Evolutionary conservation across 2,329 filamentous ascomycete species (phyloP), one percentile per base, ranked within the genome.

Genomic region (Botrytis pseudocinerea): DNA sequence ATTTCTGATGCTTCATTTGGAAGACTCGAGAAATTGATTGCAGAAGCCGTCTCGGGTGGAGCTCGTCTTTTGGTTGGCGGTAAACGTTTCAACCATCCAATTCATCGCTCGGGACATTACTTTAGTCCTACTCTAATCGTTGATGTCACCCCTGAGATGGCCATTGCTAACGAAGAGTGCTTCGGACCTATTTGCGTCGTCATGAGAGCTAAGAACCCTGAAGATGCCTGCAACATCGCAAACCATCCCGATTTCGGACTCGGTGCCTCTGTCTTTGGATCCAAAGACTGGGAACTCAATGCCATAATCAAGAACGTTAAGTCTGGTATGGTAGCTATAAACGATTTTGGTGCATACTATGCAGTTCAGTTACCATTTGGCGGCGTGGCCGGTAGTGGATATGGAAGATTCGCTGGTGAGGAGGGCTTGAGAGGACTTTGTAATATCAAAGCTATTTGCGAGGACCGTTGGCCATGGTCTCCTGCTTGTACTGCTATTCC

Each of bases 281-380:
- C 87, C 69, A 88, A 91, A 74, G 86, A 88, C 73, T 85, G 85
- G 2, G 87, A 89, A 68, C 85, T 97, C 1, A 82, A 87, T 25
- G 84, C 84, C 25, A 89, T 97, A 42, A 89, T 95, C 1, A 83
- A 83, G 32, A 88, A 89, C 38, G 86, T 98, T 69, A 89, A 91
- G 75, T 90, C 92, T 0, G 96, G 96, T 62, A 98, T 97, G 92
- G 93, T 98, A 0, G 90, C 94, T 38, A 89, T 99, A 77, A 99
- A 99, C 81, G 96, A 99, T 84, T 99, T 99, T 80, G 96, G 91
- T 32, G 92, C 90, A 42, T 98, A 91, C 82, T 99, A 99, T 81
- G 94, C 95, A 70, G 95, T 97, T 12, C 94, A 97, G 83, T 84
- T 99, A 57, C 96, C 96, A 0, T 99, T 99, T 82, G 96, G 96